Base-by-base conservation (phyloP, 116 monocot genomes). In the Zostera marina region DNA sequence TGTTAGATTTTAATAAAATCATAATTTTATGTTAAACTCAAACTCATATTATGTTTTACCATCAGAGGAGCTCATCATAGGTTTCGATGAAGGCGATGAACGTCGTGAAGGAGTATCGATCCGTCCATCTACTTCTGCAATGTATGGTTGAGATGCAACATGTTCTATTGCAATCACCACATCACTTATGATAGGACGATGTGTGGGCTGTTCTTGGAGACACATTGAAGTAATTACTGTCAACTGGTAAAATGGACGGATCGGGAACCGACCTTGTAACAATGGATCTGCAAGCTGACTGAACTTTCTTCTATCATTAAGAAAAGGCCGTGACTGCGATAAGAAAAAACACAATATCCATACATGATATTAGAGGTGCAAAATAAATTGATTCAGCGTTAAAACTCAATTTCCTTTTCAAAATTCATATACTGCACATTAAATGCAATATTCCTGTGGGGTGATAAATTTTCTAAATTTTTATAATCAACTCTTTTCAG, bases 101-200 rank as follows among this genome's bases (percentile, higher is more conserved):
- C 32, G 16, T 40, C 52, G 16, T 40, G 66, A 44, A 2, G 57
- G 47, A 41, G 65, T 54, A 4, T 19, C 52, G 41, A 71, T 20
- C 43, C 25, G 59, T 13, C 61, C 66, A 38, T 44, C 40, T 39
- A 42, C 41, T 16, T 56, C 65, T 26, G 68, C n/a, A 14, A 53
- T 12, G 22, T 66, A 70, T 14, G 73, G 69, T 53, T 81, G 81
- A 58, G 72, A 58, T 15, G 69, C 76, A 5, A 76, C 69, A 53
- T 81, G 73, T 38, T 73, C 63, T 7, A 81, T 73, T 4, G 81
- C 81, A 32, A 62, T 53, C 1, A 72, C 68, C 20, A 76, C 69
- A 44, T 76, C 72, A 7, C 22, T 59, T 42, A 73, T 76, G 20
- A 63, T 46, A 54, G 81, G 81, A 8, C 76, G 76, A 51, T 63